Evolutionary conservation across 176 grass and related monocot species (phyloP), one percentile per base, ranked within the genome.

Genomic region (Urochloa ruziziensis): DNA sequence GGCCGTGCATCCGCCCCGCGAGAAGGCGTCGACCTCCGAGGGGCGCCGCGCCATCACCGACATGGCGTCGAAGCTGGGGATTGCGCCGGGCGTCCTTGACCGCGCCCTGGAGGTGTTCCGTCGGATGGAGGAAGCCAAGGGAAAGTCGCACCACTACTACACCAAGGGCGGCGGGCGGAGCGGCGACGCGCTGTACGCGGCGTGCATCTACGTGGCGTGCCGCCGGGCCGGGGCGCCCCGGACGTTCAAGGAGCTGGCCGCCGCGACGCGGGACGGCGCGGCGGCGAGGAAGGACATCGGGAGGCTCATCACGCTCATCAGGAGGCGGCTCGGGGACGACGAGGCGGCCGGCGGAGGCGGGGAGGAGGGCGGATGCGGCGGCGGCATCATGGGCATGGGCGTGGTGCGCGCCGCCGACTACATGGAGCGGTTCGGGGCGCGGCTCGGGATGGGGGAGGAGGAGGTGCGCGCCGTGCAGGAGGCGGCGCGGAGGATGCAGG

Each of bases 131-230:
- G 34, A 77, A 7, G 4, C 3, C 35, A 86, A 56, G 28, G 44
- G 39, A 28, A 82, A 47, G 72, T 43, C 15, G 44, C 49, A 61
- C 25, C 43, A 66, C 62, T 67, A 80, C 62, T 80, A 80, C 78
- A 54, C 72, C 61, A 77, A 25, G 79, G 72, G 62, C 40, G 49
- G 43, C 10, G 56, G 25, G 13, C 64, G 78, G 71, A 77, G 32
- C 83, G 43, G 72, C 15, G 53, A 86, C 35, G 63, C 78, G 27
- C 63, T 90, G 23, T 82, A 82, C 73, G 88, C 88, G 21, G 83
- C 88, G 43, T 90, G 88, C 88, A 21, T 90, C 65, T 74, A 86
- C 36, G 4, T 86, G 27, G 88, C 88, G 21, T 86, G 83, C 83
- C 88, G 88, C 33, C 4, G 13, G 36, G 78, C 62, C 47, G 88